Percentiles rank a stretch among this genome's conserved stretches.
phyloP scores from a whole-genome alignment of 1,284 basidiomycete species.

The Ustilago curta region DNA sequence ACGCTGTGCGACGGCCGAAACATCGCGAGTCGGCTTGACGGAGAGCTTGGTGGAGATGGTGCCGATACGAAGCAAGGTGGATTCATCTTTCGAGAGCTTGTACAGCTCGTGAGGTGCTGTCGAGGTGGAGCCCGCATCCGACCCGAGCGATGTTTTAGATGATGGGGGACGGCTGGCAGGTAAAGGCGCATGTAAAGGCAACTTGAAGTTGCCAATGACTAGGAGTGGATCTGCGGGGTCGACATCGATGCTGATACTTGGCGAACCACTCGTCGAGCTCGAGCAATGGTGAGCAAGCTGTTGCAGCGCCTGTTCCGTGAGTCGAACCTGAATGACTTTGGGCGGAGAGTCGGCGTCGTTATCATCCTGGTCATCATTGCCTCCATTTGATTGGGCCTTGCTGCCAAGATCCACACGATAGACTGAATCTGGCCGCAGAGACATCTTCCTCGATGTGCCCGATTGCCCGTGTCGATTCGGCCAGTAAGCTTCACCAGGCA shows the following conservation, averaged over 20 bases:
- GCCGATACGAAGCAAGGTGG: conserved; percentile 30
- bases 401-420: conserved; percentile 29
- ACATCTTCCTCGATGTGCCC: conserved; percentile 11
- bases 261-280: not conserved
- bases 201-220: conserved; percentile 23
- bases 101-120: conserved; percentile 44
- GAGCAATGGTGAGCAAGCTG: conserved; percentile 27
- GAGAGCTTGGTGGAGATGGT: conserved; percentile 39
- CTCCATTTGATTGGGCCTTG: not conserved
- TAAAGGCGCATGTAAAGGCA: conserved; percentile 31
- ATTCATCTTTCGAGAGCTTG: conserved; percentile 42
- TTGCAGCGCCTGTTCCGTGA: conserved; percentile 36
- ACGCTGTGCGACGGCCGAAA: conserved; percentile 39
- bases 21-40: conserved; percentile 39
- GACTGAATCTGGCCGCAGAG: conserved; percentile 34
- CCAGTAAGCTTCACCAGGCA: conserved; percentile 2
- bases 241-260: conserved; percentile 33
- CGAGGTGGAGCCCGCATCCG: conserved; percentile 16
- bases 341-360: conserved; percentile 8
- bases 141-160: not conserved
- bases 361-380: not conserved
- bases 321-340: conserved; percentile 33
- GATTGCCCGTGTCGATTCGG: too few species aligned
- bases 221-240: conserved; percentile 23
- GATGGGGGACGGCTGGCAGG: conserved; percentile 7